Evolutionary conservation across 768 basidiomycete species (phyloP).

Genomic region (Termitomyces sp.): DNA sequence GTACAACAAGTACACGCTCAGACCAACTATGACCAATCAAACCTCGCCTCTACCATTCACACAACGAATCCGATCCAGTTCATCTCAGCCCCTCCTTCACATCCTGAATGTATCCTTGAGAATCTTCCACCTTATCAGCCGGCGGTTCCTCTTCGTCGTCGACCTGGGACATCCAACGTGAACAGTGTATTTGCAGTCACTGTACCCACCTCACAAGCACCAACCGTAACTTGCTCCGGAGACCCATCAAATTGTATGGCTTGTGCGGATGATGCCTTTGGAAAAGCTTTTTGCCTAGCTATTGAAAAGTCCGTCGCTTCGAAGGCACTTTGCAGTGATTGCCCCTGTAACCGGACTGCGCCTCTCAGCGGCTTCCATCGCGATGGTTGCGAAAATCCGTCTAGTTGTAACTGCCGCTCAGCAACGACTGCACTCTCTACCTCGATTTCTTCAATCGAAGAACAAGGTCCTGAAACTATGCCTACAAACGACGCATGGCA

Average conservation of each 20-base stretch:
- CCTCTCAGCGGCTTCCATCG: neutral
- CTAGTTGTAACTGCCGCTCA: conserved; percentile 20
- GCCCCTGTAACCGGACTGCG: conserved; percentile 32
- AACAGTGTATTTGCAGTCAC: conserved; percentile 53
- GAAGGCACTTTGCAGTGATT: conserved; percentile 48
- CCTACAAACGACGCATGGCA: conserved; percentile 82
- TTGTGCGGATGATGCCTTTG: conserved; percentile 81
- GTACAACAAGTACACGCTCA: conserved; percentile 35
- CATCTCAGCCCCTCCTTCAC: conserved; percentile 17
- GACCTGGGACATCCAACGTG: conserved; percentile 27
- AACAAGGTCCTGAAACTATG: conserved; percentile 46
- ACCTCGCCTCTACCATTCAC: conserved; percentile 14
- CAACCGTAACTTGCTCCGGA: conserved; percentile 60
- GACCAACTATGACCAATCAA: conserved; percentile 20
- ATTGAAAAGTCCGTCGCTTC: conserved; percentile 57
- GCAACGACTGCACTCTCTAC: neutral
- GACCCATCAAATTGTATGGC: conserved; percentile 84
- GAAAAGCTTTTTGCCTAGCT: conserved; percentile 81
- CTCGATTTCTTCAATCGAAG: conserved; percentile 1
- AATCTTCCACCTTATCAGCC: conserved; percentile 78
- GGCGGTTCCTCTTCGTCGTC: conserved; percentile 73
- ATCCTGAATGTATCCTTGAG: conserved; percentile 58
- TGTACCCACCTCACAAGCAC: conserved; percentile 19
- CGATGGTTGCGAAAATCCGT: conserved; percentile 17
- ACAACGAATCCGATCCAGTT: conserved; percentile 20